These are phyloP conservation scores for Backusella circina DNA, from an alignment of 192 early-diverging fungal species.

Conservation along the genomic window DNA sequence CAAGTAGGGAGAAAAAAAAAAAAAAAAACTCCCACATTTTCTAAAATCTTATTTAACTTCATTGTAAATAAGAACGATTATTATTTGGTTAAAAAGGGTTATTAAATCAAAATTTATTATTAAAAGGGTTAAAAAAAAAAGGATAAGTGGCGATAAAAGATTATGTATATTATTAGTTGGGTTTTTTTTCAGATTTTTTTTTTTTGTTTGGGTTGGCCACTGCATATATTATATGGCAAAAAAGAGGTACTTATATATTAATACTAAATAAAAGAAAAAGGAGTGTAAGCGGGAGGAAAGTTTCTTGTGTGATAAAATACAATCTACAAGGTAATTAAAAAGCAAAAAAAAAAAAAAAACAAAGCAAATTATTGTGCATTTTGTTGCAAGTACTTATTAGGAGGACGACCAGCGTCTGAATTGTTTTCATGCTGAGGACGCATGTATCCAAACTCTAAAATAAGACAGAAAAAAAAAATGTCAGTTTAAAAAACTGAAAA, in stretches of 20 bases:
- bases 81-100: not conserved
- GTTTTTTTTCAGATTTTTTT: not conserved
- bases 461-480: not conserved
- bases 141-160: not conserved
- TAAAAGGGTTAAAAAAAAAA: not conserved
- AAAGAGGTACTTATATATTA: not conserved
- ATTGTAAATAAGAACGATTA: not conserved
- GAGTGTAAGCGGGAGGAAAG: not conserved
- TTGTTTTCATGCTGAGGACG: not conserved
- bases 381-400: conserved; percentile 1
- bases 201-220: not conserved
- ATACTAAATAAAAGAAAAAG: not conserved
- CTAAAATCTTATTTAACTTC: not conserved
- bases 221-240: not conserved
- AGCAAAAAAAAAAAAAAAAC: too few species aligned
- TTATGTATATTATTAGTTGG: not conserved
- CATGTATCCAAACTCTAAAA: conserved; percentile 1
- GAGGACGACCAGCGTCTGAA: conserved; percentile 1
- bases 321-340: not conserved
- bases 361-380: not conserved
- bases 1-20: not conserved
- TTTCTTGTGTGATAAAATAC: not conserved
- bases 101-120: too few species aligned
- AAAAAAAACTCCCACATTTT: not conserved
- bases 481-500: not conserved